Conservation (phyloP, 805 yeast species). For the Candida coquimbonensis region DNA sequence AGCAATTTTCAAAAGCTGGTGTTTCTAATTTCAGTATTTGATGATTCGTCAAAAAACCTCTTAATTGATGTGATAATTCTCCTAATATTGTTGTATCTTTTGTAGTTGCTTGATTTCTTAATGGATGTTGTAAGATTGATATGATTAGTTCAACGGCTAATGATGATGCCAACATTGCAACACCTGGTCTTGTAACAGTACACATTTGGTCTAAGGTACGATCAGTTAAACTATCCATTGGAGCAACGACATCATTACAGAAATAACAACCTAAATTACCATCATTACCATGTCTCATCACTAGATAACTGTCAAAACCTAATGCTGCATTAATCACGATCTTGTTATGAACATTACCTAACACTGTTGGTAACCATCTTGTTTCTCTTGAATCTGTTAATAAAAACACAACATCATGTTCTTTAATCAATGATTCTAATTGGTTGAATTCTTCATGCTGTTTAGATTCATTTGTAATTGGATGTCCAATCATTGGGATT, state of each 20-base stretch:
- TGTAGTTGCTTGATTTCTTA: conserved; percentile 29
- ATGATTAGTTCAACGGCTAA: conserved; percentile 79
- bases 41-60: conserved; percentile 75
- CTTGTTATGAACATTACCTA: conserved; percentile 62
- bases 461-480: conserved; percentile 48
- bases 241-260: conserved; percentile 94
- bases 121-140: conserved; percentile 62
- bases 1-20: conserved; percentile 69
- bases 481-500: conserved; percentile 96
- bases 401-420: conserved; percentile 72
- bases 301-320: conserved; percentile 90
- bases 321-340: conserved; percentile 86
- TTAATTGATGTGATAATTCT: conserved; percentile 76
- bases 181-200: conserved; percentile 96
- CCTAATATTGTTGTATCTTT: conserved; percentile 46
- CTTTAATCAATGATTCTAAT: conserved; percentile 46
- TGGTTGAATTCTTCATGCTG: conserved; percentile 46
- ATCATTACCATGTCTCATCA: conserved; percentile 79
- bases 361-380: conserved; percentile 93
- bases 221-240: conserved; percentile 79
- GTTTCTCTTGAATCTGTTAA: conserved; percentile 94
- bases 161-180: conserved; percentile 81
- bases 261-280: conserved; percentile 77
- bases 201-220: conserved; percentile 97
- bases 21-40: conserved; percentile 59